phyloP scores from a whole-genome alignment of 176 grass and related monocot genomes.

The Oryza brachyantha region DNA sequence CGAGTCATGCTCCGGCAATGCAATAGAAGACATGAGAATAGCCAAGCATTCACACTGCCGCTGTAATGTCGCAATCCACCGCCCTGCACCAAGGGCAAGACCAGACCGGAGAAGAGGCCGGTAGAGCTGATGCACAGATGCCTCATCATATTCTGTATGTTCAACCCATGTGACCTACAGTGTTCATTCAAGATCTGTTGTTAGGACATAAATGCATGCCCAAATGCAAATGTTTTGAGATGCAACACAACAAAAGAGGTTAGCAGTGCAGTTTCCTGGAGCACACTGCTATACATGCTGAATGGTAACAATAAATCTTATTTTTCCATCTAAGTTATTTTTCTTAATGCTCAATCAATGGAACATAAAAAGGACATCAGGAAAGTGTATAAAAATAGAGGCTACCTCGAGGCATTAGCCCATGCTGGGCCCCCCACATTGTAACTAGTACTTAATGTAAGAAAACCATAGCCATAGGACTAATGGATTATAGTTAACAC shows the following conservation, averaged over 20 bases:
- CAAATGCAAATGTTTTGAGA: conserved; percentile 23
- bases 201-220: conserved; percentile 55
- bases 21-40: conserved; percentile 65
- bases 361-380: background rate
- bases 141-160: conserved; percentile 84
- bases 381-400: background rate
- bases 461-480: background rate
- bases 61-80: conserved; percentile 79
- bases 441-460: conserved; percentile 15
- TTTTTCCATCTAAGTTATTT: background rate
- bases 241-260: conserved; percentile 1
- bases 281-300: background rate
- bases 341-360: background rate
- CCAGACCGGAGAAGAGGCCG: conserved; percentile 61
- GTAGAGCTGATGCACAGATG: conserved; percentile 73
- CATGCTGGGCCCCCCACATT: background rate
- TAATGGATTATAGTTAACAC: background rate
- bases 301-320: background rate
- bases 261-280: background rate
- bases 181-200: conserved; percentile 26
- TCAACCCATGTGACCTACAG: conserved; percentile 95
- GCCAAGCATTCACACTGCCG: conserved; percentile 78
- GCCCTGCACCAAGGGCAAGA: conserved; percentile 69
- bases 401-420: conserved; percentile 8
- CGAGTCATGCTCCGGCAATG: conserved; percentile 19